phyloP scores from a whole-genome alignment of 1,284 basidiomycete species.

The Cutaneotrichosporon cyanovorans region DNA sequence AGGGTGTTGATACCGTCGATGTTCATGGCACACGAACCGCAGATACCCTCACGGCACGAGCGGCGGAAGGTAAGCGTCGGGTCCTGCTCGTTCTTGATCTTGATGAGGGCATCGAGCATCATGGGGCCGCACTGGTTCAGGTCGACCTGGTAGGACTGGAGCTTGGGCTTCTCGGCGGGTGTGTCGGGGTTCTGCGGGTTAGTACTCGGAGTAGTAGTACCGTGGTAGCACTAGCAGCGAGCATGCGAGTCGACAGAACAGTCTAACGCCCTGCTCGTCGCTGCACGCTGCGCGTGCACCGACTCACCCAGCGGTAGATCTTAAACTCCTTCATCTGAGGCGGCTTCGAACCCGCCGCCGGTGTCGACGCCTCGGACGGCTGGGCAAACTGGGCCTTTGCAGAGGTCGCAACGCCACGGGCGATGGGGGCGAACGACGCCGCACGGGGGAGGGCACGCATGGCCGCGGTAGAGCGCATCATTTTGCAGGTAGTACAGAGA shows the following conservation, averaged over 20 bases:
- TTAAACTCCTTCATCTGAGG: slow-evolving; percentile 74
- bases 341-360: slow-evolving; percentile 33
- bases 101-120: slow-evolving; percentile 70
- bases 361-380: slow-evolving; percentile 23
- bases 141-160: slow-evolving; percentile 90
- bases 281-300: no score
- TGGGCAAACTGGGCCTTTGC: slow-evolving; percentile 28
- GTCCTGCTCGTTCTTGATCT: slow-evolving; percentile 98
- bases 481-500: slow-evolving; percentile 8
- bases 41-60: slow-evolving; percentile 96
- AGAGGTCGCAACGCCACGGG: slow-evolving; percentile 29
- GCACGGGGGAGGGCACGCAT: slow-evolving; percentile 14
- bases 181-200: slow-evolving; percentile 85
- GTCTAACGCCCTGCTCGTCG: not conserved
- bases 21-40: slow-evolving; percentile 98
- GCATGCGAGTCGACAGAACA: not conserved
- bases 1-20: slow-evolving; percentile 97
- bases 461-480: slow-evolving; percentile 18
- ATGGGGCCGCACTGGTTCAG: slow-evolving; percentile 93
- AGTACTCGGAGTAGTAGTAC: not conserved
- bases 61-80: slow-evolving; percentile 93
- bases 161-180: slow-evolving; percentile 80
- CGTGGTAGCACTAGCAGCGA: not conserved
- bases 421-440: slow-evolving; percentile 9
- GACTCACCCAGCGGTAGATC: slow-evolving; percentile 87